Evolutionary conservation across 352 stramenopile species (phyloP), one percentile per base, ranked within the genome.

Genomic region (Halophytophthora batemanensis): DNA sequence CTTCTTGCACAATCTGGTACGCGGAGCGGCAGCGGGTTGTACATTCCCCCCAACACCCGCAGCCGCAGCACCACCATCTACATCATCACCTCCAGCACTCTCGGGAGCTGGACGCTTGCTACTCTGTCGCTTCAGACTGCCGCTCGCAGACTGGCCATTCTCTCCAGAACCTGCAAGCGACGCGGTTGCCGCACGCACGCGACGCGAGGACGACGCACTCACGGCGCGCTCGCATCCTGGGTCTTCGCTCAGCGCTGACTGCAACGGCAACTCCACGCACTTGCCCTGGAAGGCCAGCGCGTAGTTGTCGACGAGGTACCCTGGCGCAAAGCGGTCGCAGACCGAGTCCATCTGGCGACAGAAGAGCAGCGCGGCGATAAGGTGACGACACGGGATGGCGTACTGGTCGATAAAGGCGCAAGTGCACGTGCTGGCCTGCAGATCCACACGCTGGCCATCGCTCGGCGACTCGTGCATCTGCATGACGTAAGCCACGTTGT

Each of bases 381-480:
- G 41, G 48, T 86, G 75, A n/a, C 70, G 69, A 29, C 75, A 86
- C 23, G 75, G 75, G 28, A 83, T 80, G 10, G 61, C 66, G 50
- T 69, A 67, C 47, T 86, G 72, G 35, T 75, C 58, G 52, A 83
- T 82, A 59, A 83, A 86, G 17, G 59, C 40, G 48, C 75, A 86
- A 14, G 70, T 66, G 47, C 72, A 86, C 42, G 67, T 68, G 34
- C 64, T 77, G 22, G 61, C 31, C 23, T 61, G 48, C 19, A 86
- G 55, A 38, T 86, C 75, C 3, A 83, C 67, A 11, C 72, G 69
- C 22, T 61, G 66, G 13, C 59, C 67, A 36, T 44, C 38, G 31
- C 35, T 67, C 11, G 37, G 53, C 49, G 66, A 41, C 23, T 67
- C 70, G 39, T 71, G 69, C 34, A 79, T 69, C 31, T 71, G 65